A percentile compares a stretch with the other conserved stretches of the same genome.
Conservation (phyloP, 2,329 filamentous ascomycete genomes). For the Fusarium musae region DNA sequence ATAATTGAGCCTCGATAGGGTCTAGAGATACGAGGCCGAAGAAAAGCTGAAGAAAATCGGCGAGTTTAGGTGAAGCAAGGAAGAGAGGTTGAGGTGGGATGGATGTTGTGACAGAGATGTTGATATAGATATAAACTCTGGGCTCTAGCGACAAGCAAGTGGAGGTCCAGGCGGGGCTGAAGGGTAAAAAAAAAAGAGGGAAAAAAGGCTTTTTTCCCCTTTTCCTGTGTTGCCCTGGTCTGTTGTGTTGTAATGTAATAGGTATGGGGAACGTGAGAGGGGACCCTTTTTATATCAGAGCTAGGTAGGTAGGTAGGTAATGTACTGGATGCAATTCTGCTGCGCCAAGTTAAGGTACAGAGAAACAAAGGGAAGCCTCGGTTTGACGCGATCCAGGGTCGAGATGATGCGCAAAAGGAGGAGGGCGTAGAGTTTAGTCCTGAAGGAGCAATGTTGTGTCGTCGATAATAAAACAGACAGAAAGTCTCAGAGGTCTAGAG, state of each 20-base stretch:
- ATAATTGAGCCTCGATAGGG: background rate
- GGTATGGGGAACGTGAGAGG: conserved; percentile 9
- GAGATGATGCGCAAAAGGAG: conserved; percentile 35
- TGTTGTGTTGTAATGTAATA: conserved; percentile 18
- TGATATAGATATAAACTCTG: conserved; percentile 33
- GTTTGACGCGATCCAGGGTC: conserved; percentile 41
- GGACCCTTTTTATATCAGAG: conserved; percentile 39
- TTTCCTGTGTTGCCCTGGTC: conserved; percentile 6
- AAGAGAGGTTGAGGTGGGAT: background rate
- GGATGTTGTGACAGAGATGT: conserved; percentile 21
- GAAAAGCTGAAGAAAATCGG: background rate
- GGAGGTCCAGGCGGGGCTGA: conserved; percentile 31
- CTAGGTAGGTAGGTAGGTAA: conserved; percentile 12
- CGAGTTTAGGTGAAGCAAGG: conserved; percentile 1
- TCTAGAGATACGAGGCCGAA: background rate
- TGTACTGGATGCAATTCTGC: conserved; percentile 15
- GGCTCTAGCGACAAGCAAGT: conserved; percentile 18
- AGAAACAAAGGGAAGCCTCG: conserved; percentile 18
- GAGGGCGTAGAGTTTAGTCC: conserved; percentile 14
- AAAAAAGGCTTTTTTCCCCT: conserved; percentile 26
- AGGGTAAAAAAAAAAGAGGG: conserved; percentile 14
- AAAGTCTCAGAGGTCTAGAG: background rate
- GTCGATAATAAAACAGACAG: conserved; percentile 7
- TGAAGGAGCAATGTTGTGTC: conserved; percentile 11
- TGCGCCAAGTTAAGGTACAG: conserved; percentile 33